Conservation (phyloP, 345 rosid species). For the Bruguiera sexangula region DNA sequence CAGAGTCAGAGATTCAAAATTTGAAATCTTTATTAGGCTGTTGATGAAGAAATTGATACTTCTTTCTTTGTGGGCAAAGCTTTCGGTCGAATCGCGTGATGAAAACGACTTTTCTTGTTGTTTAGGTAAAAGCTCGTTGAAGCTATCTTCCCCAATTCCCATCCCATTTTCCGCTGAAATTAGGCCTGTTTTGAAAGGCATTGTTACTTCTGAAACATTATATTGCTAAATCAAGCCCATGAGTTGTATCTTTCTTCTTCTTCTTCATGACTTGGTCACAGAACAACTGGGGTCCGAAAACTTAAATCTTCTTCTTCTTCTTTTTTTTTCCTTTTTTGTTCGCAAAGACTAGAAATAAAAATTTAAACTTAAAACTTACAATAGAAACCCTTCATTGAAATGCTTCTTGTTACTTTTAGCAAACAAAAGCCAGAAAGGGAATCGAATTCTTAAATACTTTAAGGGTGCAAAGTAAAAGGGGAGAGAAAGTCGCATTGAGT, state of each 20-base stretch:
- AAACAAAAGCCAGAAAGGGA: not conserved
- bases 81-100: slow-evolving; percentile 41
- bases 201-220: no score
- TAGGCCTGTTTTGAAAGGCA: no score
- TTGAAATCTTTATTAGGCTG: not conserved
- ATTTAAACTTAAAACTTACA: no score
- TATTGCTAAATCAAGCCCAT: no score
- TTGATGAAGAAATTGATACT: not conserved
- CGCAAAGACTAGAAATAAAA: no score
- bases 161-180: not conserved
- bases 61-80: slow-evolving; percentile 26
- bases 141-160: not conserved
- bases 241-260: no score
- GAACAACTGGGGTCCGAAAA: no score
- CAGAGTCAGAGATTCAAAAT: not conserved
- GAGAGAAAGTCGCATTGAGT: not conserved
- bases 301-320: no score
- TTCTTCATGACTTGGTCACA: no score
- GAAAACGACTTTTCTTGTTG: slow-evolving; percentile 38
- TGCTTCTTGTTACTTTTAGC: not conserved
- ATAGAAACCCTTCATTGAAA: no score
- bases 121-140: slow-evolving; percentile 29
- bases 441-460: not conserved
- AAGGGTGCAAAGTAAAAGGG: not conserved
- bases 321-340: no score